phyloP scores from a whole-genome alignment of 441 rosid species.

The Theobroma grandiflorum region DNA sequence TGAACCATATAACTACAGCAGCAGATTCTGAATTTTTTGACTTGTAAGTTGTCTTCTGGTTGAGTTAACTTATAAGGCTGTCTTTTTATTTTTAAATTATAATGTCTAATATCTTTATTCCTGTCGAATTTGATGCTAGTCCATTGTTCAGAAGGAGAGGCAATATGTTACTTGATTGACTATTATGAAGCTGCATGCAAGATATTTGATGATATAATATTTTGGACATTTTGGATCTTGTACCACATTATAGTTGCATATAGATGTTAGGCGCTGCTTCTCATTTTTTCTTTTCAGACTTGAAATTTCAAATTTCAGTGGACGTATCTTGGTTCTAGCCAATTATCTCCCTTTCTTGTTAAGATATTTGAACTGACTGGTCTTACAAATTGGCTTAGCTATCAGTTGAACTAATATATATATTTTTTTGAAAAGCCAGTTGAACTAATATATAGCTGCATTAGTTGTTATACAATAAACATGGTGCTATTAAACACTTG shows the following conservation, averaged over 20 bases:
- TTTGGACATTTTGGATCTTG: neutral
- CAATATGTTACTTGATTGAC: constrained; percentile 21
- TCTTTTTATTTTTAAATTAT: constrained; percentile 10
- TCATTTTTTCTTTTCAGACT: neutral
- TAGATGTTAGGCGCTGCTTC: neutral
- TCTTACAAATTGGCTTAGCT: neutral
- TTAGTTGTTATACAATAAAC: neutral
- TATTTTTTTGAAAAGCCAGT: neutral
- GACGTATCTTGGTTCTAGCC: neutral
- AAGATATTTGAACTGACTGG: neutral
- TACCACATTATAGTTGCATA: neutral
- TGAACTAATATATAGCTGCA: constrained; percentile 1
- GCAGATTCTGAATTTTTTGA: constrained; percentile 94
- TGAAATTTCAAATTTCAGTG: neutral
- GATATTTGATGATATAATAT: constrained; percentile 3
- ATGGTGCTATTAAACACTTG: neutral
- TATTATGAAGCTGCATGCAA: constrained; percentile 23
- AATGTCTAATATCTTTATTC: neutral
- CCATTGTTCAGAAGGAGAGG: constrained; percentile 5
- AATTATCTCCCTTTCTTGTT: neutral
- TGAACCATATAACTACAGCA: constrained; percentile 84
- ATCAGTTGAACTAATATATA: neutral
- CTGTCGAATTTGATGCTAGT: neutral
- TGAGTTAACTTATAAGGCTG: constrained; percentile 17
- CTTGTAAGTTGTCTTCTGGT: constrained; percentile 61